Conservation (phyloP, 805 yeast genomes). For the Nakazawaea pomicola region DNA sequence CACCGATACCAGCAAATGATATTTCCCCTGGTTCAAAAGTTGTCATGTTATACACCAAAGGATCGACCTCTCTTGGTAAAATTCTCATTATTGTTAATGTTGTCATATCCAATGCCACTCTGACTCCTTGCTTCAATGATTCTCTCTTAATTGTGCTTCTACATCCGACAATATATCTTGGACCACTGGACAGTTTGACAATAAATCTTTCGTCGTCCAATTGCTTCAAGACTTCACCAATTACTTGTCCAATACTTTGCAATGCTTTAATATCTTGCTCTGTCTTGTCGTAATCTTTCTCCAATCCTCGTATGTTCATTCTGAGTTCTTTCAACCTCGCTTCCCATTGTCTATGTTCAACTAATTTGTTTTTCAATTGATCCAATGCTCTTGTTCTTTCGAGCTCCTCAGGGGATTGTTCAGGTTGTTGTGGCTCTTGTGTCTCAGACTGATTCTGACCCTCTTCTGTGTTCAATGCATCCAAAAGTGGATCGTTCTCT, state of each 20-base stretch:
- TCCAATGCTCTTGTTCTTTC: conserved; percentile 75
- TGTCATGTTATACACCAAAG: conserved; percentile 96
- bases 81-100: conserved; percentile 97
- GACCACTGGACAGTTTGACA: conserved; percentile 95
- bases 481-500: conserved; percentile 74
- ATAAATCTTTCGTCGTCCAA: conserved; percentile 91
- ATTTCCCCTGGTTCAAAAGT: conserved; percentile 97
- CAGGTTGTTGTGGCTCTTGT: conserved; percentile 21
- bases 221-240: conserved; percentile 95
- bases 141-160: conserved; percentile 87
- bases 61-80: conserved; percentile 96
- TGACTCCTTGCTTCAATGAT: conserved; percentile 82
- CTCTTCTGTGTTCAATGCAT: conserved; percentile 48
- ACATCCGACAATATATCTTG: conserved; percentile 96
- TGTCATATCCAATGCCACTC: conserved; percentile 97
- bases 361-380: conserved; percentile 76
- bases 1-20: conserved; percentile 93
- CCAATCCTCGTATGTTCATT: conserved; percentile 75
- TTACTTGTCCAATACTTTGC: conserved; percentile 94
- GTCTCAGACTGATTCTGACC: conserved; percentile 13
- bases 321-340: conserved; percentile 83
- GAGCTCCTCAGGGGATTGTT: conserved; percentile 25
- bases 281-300: conserved; percentile 82
- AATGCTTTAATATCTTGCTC: conserved; percentile 96
- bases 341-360: conserved; percentile 94